Evolutionary conservation across 805 yeast genomes (phyloP), one percentile per base, ranked within the genome.

Genomic region (Cyberlindnera petersonii): DNA sequence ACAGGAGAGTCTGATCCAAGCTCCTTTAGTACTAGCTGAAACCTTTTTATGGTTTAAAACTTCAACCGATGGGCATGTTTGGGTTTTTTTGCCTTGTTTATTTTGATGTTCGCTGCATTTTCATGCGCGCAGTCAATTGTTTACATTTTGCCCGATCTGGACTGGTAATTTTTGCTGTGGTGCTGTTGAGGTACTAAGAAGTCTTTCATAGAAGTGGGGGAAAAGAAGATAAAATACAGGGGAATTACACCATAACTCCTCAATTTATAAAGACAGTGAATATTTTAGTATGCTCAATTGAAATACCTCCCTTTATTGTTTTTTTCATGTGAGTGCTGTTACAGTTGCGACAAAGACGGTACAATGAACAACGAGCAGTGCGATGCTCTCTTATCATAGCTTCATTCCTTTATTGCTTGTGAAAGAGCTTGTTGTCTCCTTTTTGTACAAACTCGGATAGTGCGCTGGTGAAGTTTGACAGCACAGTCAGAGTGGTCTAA

Each of bases 61-160:
- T n/a, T n/a, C n/a, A n/a, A n/a, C n/a, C 6, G 28, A 30, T 23
- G 11, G 22, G 17, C 19, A 23, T 19, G 26, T 16, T 20, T 17
- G 24, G 28, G 16, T 28, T 33, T 13, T 19, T 16, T 26, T 24
- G n/a, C 19, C 18, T 22, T 34, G 35, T 40, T 34, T 35, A 26
- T 31, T 40, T 40, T 40, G 43, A 31, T 26, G 39, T 24, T 15
- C 16, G 17, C 17, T 13, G 19, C 20, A 26, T 17, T 29, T 29
- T 21, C 32, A n/a, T 18, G 32, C 32, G n/a, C 15, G 23, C 6
- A 5, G 14, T 8, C 13, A 22, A 21, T 35, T 50, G 52, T 52
- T 52, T 52, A 52, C 50, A 1, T 45, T 42, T 50, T 35, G 26
- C 56, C 55, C 18, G 43, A 52, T 46, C 27, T 30, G 55, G 53